Conservation (phyloP, 139 green algal genomes). For the Spirogloea muscicola region DNA sequence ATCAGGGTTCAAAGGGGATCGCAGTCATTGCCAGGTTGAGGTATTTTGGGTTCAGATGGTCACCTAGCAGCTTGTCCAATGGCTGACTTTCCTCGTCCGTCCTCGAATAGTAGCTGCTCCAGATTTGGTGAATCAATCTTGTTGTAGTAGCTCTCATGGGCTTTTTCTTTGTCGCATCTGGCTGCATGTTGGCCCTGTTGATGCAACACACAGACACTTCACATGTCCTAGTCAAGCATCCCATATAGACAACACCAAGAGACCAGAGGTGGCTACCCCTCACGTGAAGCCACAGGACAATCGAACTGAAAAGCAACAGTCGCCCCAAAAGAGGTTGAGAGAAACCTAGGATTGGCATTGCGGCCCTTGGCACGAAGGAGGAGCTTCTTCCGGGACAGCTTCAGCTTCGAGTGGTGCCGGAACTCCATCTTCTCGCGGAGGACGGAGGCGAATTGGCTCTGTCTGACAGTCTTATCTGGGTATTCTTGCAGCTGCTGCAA, state of each 20-base stretch:
- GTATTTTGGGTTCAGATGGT: too few species aligned
- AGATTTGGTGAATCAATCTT: constrained; percentile 79
- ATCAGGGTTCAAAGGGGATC: too few species aligned
- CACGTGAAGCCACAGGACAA: not conserved
- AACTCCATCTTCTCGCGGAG: constrained; percentile 69
- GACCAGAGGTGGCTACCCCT: too few species aligned
- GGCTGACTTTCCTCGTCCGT: not conserved
- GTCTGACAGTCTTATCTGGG: constrained; percentile 64
- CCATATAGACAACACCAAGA: too few species aligned
- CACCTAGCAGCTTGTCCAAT: too few species aligned
- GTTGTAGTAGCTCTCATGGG: constrained; percentile 93
- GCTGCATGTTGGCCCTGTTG: constrained; percentile 17
- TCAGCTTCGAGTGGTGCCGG: constrained; percentile 81
- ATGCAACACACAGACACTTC: constrained; percentile 26
- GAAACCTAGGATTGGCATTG: not conserved
- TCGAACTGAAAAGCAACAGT: not conserved
- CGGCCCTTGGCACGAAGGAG: not conserved
- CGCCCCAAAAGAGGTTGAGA: not conserved
- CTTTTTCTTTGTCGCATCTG: constrained; percentile 60
- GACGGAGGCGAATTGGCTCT: constrained; percentile 63
- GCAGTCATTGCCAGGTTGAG: too few species aligned
- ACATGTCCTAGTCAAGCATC: too few species aligned
- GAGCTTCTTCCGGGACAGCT: constrained; percentile 39
- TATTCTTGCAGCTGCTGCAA: constrained; percentile 78
- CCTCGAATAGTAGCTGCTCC: constrained; percentile 66